Conservation (phyloP, 2,329 filamentous ascomycete genomes). For the Colletotrichum sp. region DNA sequence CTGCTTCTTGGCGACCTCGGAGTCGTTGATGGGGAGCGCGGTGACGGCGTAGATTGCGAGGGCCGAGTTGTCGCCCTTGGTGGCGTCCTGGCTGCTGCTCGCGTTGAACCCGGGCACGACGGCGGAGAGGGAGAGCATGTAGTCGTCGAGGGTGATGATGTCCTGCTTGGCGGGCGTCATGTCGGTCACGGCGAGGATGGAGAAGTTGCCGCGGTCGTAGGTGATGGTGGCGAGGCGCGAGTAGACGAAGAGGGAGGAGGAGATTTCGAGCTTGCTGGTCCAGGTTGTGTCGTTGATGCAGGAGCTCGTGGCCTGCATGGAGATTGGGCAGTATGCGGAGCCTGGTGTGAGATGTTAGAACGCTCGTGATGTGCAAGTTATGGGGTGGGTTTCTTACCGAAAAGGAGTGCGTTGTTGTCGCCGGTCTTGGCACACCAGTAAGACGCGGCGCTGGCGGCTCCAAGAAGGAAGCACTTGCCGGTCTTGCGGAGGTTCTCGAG, state of each 20-base stretch:
- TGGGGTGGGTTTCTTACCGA: not conserved
- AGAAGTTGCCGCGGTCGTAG: slow-evolving; percentile 15
- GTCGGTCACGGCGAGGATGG: slow-evolving; percentile 9
- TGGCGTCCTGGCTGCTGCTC: not conserved
- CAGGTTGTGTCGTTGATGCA: slow-evolving; percentile 2
- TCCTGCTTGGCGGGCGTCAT: not conserved
- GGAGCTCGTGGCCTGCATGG: not conserved
- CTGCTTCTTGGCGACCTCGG: slow-evolving; percentile 14
- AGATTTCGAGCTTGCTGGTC: not conserved
- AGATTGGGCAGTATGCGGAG: slow-evolving; percentile 14
- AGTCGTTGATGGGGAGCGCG: slow-evolving; percentile 13
- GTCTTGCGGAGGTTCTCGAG: not conserved
- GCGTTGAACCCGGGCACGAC: slow-evolving; percentile 10
- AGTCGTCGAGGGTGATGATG: not conserved
- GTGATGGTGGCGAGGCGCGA: slow-evolving; percentile 5
- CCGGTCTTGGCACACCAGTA: slow-evolving; percentile 10
- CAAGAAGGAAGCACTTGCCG: slow-evolving; percentile 3
- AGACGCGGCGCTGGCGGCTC: slow-evolving; percentile 1
- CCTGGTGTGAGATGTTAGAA: not conserved
- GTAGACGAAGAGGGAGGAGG: slow-evolving; percentile 9
- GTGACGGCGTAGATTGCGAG: slow-evolving; percentile 18
- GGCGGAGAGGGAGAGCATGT: slow-evolving; percentile 8
- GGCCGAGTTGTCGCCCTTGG: slow-evolving; percentile 11
- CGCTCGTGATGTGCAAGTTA: fast-evolving
- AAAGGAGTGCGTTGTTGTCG: not conserved